Conservation (phyloP, 148 eudicot species). For the Vaccinium macrocarpon region DNA sequence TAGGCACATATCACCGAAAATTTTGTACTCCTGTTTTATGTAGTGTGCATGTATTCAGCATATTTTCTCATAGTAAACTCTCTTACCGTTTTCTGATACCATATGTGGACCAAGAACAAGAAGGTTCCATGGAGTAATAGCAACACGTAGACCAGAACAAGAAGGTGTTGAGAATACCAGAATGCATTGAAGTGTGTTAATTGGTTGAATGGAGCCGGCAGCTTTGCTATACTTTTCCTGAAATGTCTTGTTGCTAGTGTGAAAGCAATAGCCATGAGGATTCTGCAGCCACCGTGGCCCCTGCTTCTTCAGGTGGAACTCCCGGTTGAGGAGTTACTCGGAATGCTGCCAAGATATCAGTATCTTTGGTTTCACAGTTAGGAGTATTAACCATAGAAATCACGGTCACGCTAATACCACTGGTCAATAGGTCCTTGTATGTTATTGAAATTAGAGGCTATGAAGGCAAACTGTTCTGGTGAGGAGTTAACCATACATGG, state of each 20-base stretch:
- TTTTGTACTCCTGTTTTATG: neutral
- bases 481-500: constrained; percentile 64
- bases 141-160: constrained; percentile 66
- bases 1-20: neutral
- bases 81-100: constrained; percentile 86
- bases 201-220: constrained; percentile 74
- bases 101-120: constrained; percentile 62
- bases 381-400: constrained; percentile 50
- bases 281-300: no score
- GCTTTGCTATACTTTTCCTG: constrained; percentile 58
- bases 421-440: constrained; percentile 51
- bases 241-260: constrained; percentile 75
- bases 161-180: constrained; percentile 92
- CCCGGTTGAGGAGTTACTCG: no score
- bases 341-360: neutral
- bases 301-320: neutral
- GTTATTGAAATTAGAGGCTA: constrained; percentile 62
- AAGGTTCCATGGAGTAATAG: constrained; percentile 78
- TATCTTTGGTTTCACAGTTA: no score
- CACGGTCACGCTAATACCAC: constrained; percentile 69
- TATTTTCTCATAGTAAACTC: neutral
- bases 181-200: constrained; percentile 89
- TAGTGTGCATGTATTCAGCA: neutral
- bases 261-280: constrained; percentile 69
- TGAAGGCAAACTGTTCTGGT: constrained; percentile 53